These are phyloP conservation scores for Orbilia javanica DNA, from an alignment of 2,329 filamentous ascomycete genomes.

Conservation along the genomic window DNA sequence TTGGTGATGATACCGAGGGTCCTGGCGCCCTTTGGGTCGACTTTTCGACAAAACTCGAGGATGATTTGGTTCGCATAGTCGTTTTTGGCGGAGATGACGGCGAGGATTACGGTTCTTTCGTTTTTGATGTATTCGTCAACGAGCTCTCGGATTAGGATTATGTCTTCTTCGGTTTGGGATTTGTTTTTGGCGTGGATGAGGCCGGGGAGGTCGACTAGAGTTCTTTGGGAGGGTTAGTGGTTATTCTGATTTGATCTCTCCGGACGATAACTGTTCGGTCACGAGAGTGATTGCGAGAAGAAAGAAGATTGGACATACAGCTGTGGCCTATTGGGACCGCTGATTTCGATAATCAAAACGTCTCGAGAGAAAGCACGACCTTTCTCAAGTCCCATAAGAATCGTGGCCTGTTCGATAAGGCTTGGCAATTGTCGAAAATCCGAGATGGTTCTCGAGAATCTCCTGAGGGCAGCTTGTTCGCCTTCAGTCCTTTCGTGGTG, in stretches of 20 bases:
- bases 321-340: slow-evolving; percentile 67
- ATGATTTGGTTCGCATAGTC: slow-evolving; percentile 73
- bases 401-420: slow-evolving; percentile 70
- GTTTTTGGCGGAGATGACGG: slow-evolving; percentile 69
- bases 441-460: slow-evolving; percentile 64
- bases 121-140: slow-evolving; percentile 72
- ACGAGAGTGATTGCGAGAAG: neutral
- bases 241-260: neutral
- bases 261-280: neutral
- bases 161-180: slow-evolving; percentile 67
- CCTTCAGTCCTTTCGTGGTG: slow-evolving; percentile 59
- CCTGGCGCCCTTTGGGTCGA: slow-evolving; percentile 66
- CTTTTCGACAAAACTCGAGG: slow-evolving; percentile 67
- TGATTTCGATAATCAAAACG: slow-evolving; percentile 68
- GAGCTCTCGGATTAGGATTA: slow-evolving; percentile 67
- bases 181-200: slow-evolving; percentile 70
- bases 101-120: slow-evolving; percentile 72
- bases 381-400: slow-evolving; percentile 68
- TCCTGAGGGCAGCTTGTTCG: slow-evolving; percentile 63
- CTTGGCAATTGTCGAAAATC: slow-evolving; percentile 66
- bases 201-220: slow-evolving; percentile 72
- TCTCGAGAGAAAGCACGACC: slow-evolving; percentile 67
- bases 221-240: slow-evolving; percentile 60
- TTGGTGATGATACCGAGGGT: slow-evolving; percentile 74
- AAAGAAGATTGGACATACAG: slow-evolving; percentile 62